These are phyloP conservation scores for Viola odorata DNA, from an alignment of 345 rosid species.

Conservation along the genomic window DNA sequence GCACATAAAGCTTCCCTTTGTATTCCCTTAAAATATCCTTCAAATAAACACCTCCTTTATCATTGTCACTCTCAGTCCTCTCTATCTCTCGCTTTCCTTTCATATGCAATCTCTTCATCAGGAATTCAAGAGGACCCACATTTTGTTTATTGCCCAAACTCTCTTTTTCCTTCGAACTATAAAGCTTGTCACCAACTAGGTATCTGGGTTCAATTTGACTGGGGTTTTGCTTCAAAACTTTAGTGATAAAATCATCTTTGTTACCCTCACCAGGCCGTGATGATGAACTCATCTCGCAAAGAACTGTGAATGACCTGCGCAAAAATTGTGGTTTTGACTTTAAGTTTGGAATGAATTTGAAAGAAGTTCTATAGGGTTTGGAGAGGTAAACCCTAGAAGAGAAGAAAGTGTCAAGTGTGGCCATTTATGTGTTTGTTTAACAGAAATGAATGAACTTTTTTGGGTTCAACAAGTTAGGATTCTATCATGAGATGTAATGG, in stretches of 20 bases:
- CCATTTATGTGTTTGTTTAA: conserved; percentile 25
- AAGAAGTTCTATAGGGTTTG: conserved; percentile 15
- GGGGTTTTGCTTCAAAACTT: conserved; percentile 74
- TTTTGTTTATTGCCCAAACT: conserved; percentile 34
- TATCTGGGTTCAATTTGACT: conserved; percentile 76
- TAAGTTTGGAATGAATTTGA: conserved; percentile 21
- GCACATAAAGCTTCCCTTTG: conserved; percentile 84
- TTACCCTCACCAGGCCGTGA: conserved; percentile 27
- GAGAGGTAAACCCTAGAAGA: conserved; percentile 41
- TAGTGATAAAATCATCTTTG: conserved; percentile 58
- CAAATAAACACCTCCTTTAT: conserved; percentile 52
- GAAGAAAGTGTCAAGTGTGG: conserved; percentile 38
- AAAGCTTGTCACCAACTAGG: conserved; percentile 50
- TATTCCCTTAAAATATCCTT: conserved; percentile 71
- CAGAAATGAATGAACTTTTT: not conserved
- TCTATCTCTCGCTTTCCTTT: conserved; percentile 25
- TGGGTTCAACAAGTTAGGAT: not conserved
- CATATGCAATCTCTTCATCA: conserved; percentile 39
- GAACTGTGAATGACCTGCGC: conserved; percentile 44
- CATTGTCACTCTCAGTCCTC: conserved; percentile 20
- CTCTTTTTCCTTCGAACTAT: conserved; percentile 56
- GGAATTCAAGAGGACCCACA: conserved; percentile 33
- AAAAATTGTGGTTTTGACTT: conserved; percentile 32
- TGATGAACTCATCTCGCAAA: conserved; percentile 36
- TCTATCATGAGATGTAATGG: not conserved